Evolutionary conservation across 768 basidiomycete genomes (phyloP).

Genomic region (Boletus vermiculosoides): DNA sequence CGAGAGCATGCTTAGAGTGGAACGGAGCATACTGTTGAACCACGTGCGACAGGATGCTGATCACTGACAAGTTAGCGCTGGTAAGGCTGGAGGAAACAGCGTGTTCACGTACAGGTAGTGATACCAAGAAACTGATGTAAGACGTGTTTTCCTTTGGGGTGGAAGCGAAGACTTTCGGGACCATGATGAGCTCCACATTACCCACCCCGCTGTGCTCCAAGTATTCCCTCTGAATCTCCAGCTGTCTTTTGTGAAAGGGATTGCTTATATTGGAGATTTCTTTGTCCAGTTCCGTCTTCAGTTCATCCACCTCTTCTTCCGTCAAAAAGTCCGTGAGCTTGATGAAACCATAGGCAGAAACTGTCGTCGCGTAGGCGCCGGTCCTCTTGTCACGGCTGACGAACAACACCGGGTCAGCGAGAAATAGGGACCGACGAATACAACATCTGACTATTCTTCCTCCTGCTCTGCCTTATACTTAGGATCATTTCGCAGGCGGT

Average conservation of each 20-base stretch:
- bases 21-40: constrained; percentile 12
- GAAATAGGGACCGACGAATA: background rate
- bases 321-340: constrained; percentile 17
- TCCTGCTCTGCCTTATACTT: constrained; percentile 8
- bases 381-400: constrained; percentile 12
- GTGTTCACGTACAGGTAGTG: constrained; percentile 9
- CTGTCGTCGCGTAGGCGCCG: constrained; percentile 15
- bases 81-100: background rate
- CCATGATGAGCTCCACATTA: constrained; percentile 19
- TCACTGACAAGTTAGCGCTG: background rate
- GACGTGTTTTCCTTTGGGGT: constrained; percentile 6
- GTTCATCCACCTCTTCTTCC: constrained; percentile 8
- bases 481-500: constrained; percentile 13
- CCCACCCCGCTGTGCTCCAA: constrained; percentile 6
- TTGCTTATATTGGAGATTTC: constrained; percentile 6
- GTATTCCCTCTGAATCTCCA: constrained; percentile 12
- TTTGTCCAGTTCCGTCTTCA: constrained; percentile 10
- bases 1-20: too few relatives aligned
- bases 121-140: constrained; percentile 12
- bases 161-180: constrained; percentile 14
- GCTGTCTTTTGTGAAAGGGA: constrained; percentile 12
- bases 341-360: constrained; percentile 18
- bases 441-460: constrained; percentile 15
- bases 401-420: background rate
- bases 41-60: constrained; percentile 20